Base-by-base conservation (phyloP, 345 rosid genomes). In the Sapria himalayana region DNA sequence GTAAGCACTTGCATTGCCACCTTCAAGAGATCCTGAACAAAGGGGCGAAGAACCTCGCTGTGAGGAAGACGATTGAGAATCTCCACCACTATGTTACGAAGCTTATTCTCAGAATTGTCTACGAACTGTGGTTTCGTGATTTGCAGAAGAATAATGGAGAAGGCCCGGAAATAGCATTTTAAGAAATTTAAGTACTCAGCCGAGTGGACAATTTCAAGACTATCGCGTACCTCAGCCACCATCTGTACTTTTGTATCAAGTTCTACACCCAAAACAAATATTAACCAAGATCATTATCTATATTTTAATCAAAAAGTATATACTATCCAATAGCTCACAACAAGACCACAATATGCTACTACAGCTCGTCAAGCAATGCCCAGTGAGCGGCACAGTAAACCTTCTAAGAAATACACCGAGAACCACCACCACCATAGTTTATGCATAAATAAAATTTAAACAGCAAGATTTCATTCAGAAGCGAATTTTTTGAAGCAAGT, bases 1-100 rank as follows among this genome's bases (percentile, higher is more conserved):
- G 99, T 91, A 42, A 84, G 81, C 43, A 91, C 95, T 52, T 91
- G 92, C 99, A 91, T 84, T 3, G 95, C 82, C 23, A 91, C 92
- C 67, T 80, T 84, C 57, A 91, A 69, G 15, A 91, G 85, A 48
- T 91, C 92, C 67, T 80, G 95, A 58, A 91, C 96, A 58, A 84
- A 91, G 14, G 99, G 99, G 40, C 99, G 85, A 39, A 91, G 85
- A 39, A 91, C 99, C 58, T 91, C 95, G 34, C 93, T 91, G 43
- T 84, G 95, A 15, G 96, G 96, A 7, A 91, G 73, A 22, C 92
- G 93, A 55, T 84, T 84, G 13, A 91, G 92, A 24, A 91, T 84
- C 71, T 91, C 93, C 43, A 91, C 93, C 6, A 77, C 81, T 29
- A 84, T 74, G 51, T 84, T 84, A 11, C 99, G 60, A 11, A 84